Evolutionary conservation across 345 rosid species (phyloP).

Genomic region (Salix dunnii): DNA sequence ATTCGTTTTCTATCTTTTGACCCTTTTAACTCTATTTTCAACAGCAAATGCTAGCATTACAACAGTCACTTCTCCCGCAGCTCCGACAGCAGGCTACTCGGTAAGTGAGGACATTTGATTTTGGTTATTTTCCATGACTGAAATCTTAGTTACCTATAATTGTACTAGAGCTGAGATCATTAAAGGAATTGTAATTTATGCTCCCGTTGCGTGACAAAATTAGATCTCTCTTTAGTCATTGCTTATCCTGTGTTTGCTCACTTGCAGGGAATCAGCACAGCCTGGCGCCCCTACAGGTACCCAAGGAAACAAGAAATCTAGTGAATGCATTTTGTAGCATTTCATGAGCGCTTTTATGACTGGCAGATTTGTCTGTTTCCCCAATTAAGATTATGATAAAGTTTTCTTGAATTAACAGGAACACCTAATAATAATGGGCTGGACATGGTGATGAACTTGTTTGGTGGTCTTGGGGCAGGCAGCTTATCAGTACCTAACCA

Average conservation of each 20-base stretch:
- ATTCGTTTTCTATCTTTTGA: neutral
- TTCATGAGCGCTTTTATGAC: neutral
- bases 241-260: neutral
- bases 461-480: constrained; percentile 63
- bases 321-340: neutral
- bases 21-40: constrained; percentile 7
- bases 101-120: constrained; percentile 36
- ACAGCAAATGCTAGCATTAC: constrained; percentile 53
- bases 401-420: constrained; percentile 33
- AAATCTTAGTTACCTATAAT: neutral
- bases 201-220: neutral
- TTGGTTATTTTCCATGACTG: neutral
- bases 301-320: neutral
- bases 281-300: constrained; percentile 48
- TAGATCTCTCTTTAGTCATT: neutral
- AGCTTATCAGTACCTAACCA: constrained; percentile 44
- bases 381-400: neutral
- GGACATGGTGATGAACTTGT: constrained; percentile 58
- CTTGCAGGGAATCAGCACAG: constrained; percentile 49
- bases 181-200: neutral
- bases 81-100: constrained; percentile 45
- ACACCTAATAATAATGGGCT: constrained; percentile 40
- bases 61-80: constrained; percentile 57
- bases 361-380: neutral
- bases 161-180: neutral